Evolutionary conservation across 192 early-diverging fungal genomes (phyloP), one percentile per base, ranked within the genome.

Genomic region (Entomortierella beljakovae): DNA sequence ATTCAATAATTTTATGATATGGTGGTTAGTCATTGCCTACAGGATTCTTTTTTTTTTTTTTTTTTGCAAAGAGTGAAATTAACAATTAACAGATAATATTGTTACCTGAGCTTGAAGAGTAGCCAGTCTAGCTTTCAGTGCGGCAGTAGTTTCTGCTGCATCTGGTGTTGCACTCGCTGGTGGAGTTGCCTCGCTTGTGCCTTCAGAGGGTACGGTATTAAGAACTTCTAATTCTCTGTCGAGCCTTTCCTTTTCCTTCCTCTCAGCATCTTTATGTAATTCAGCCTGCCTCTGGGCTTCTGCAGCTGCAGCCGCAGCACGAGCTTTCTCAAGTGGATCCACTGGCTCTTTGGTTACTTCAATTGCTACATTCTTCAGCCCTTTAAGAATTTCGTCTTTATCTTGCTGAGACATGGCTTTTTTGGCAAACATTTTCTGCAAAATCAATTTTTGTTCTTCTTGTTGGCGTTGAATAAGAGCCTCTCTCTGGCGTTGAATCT

Each of bases 51-150:
- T 18, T 11, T 52, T 26, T 1, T 52, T 7, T 52, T 52, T 52
- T 2, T 52, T 52, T 26, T 40, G 13, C 6, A 40, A 40, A 40
- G 13, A 40, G 13, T 9, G 13, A 40, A 40, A 40, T 6, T 13
- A 6, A 13, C 37, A 40, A 38, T 38, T 38, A 18, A 25, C 49
- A 15, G 16, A 50, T 25, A 18, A 50, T 50, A 50, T 26, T 16
- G 55, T 58, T 82, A 90, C 90, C 80, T 92, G 82, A 31, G 88
- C 84, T 64, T 91, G 87, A 54, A 94, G 68, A 29, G 74, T 73
- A 28, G 87, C 90, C 61, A 95, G 70, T 37, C 89, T 85, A 11
- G 84, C 85, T 34, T 87, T 84, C 34, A 89, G 55, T 9, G 71
- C 84, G 33, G 87, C 82, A 15, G 83, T 64, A 0, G 80, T 75